A percentile compares a stretch with the other conserved stretches of the same genome.
Evolutionary conservation across 2,329 filamentous ascomycete genomes (phyloP).

Genomic region (Calonectria montana): DNA sequence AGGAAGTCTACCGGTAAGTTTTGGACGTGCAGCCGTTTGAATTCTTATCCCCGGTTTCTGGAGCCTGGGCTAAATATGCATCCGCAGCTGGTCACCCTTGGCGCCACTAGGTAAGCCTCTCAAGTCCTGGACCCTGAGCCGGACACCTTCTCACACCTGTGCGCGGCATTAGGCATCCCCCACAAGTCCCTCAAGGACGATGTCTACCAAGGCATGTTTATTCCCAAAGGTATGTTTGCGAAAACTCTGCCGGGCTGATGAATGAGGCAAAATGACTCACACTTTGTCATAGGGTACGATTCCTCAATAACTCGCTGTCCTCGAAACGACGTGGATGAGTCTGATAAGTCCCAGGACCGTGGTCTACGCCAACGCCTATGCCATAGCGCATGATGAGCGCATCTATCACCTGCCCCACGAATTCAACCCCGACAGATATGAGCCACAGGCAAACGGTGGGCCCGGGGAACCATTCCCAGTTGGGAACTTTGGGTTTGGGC

Average conservation of each 20-base stretch:
- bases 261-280: constrained; percentile 14
- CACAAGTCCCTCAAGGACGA: constrained; percentile 67
- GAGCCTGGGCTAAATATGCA: constrained; percentile 5
- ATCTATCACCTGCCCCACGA: constrained; percentile 54
- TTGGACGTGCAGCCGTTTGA: neutral
- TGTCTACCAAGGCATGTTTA: constrained; percentile 66
- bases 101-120: constrained; percentile 54
- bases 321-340: constrained; percentile 18
- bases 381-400: constrained; percentile 55
- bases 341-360: constrained; percentile 46
- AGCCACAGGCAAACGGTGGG: constrained; percentile 37
- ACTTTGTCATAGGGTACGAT: constrained; percentile 32
- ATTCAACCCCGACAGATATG: constrained; percentile 62
- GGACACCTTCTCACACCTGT: constrained; percentile 23
- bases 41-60: neutral
- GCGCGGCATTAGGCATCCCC: constrained; percentile 54
- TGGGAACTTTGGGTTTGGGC: constrained; percentile 49
- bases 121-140: neutral
- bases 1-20: constrained; percentile 54
- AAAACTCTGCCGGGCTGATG: neutral
- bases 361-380: constrained; percentile 55
- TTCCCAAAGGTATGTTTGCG: constrained; percentile 60
- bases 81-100: constrained; percentile 52
- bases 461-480: constrained; percentile 57
- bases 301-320: neutral